A percentile compares a stretch with the other conserved stretches of the same genome.
These are phyloP conservation scores for Yamadazyma conglobata DNA, from an alignment of 1,139 yeast species.

Conservation along the genomic window DNA sequence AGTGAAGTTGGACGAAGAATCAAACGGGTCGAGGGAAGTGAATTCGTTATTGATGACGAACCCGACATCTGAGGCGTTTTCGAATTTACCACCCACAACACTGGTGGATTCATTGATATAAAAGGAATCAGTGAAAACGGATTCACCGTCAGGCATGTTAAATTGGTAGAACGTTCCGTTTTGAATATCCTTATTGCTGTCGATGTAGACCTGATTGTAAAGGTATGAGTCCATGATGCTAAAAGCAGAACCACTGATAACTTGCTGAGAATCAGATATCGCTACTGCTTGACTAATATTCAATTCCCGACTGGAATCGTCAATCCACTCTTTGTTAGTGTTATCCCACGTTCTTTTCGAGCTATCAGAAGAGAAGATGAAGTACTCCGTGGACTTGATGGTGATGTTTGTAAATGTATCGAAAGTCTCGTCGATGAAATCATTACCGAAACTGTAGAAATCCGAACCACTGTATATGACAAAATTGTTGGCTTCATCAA, in stretches of 20 bases:
- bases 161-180: constrained; percentile 19
- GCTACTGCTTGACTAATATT: constrained; percentile 34
- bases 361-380: constrained; percentile 28
- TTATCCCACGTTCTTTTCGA: constrained; percentile 41
- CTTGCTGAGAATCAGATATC: constrained; percentile 24
- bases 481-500: constrained; percentile 30
- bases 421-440: constrained; percentile 20
- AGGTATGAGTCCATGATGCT: constrained; percentile 32
- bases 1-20: constrained; percentile 35
- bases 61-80: constrained; percentile 25
- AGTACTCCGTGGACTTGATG: constrained; percentile 32
- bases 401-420: constrained; percentile 35
- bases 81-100: constrained; percentile 51
- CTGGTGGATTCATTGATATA: constrained; percentile 48
- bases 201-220: constrained; percentile 30
- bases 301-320: constrained; percentile 30
- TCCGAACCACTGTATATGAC: constrained; percentile 24
- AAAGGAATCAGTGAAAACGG: constrained; percentile 38
- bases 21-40: constrained; percentile 25
- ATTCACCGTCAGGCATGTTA: constrained; percentile 25
- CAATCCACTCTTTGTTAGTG: constrained; percentile 32
- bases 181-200: constrained; percentile 15
- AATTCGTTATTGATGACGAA: constrained; percentile 34
- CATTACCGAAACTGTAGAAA: constrained; percentile 42
- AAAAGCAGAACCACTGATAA: constrained; percentile 41